Percentiles rank a stretch among this genome's conserved stretches.
phyloP scores from a whole-genome alignment of 768 basidiomycete genomes.

The Ramaria sp. region DNA sequence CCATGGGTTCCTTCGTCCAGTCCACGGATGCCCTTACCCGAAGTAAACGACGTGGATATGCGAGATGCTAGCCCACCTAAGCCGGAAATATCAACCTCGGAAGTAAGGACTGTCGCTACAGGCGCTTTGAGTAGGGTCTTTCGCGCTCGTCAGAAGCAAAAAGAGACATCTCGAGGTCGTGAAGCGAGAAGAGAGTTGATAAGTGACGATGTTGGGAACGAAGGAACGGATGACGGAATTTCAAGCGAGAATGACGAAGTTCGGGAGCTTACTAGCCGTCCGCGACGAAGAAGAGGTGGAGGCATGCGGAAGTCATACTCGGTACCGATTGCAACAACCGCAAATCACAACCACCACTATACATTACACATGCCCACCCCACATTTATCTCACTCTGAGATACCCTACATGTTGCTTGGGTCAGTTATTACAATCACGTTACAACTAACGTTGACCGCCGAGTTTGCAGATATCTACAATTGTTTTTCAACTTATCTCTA shows the following conservation, averaged over 20 bases:
- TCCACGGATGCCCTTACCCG: conserved; percentile 26
- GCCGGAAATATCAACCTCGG: background rate
- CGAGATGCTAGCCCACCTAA: conserved; percentile 4
- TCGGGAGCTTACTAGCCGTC: conserved; percentile 21
- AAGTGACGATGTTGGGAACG: conserved; percentile 8
- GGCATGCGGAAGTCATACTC: conserved; percentile 27
- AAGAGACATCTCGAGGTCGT: background rate
- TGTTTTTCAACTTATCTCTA: conserved; percentile 85
- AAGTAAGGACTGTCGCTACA: background rate
- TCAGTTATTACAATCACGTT: conserved; percentile 29
- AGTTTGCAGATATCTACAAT: conserved; percentile 69
- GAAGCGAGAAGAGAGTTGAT: conserved; percentile 3
- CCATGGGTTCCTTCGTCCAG: conserved; percentile 62
- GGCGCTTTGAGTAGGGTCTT: conserved; percentile 1
- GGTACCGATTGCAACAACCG: background rate
- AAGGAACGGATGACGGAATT: conserved; percentile 18
- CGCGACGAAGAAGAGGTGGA: conserved; percentile 34
- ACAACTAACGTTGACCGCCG: background rate
- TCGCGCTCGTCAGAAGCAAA: conserved; percentile 1
- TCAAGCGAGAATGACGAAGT: conserved; percentile 36
- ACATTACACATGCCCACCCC: conserved; percentile 71
- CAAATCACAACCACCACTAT: conserved; percentile 42
- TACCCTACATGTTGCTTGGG: conserved; percentile 82
- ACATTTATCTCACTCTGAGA: conserved; percentile 44
- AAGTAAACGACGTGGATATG: conserved; percentile 63